Conservation (phyloP, 1,284 basidiomycete species). For the Leccinum pachyderme region DNA sequence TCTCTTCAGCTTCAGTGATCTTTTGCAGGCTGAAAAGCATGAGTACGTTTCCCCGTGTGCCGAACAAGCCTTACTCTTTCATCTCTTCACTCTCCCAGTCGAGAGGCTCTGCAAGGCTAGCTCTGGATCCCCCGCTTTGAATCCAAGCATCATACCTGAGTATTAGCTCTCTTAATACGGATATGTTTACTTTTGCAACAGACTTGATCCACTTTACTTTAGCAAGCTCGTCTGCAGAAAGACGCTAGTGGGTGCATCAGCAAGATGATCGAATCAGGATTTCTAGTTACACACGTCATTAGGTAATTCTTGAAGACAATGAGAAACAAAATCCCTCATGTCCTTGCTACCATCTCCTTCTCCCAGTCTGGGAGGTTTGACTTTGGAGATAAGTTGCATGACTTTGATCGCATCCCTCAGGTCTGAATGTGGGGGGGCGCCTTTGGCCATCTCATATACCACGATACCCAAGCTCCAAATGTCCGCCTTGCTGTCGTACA, state of each 20-base stretch:
- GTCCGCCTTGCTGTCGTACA: conserved; percentile 94
- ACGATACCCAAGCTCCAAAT: conserved; percentile 97
- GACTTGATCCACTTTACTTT: conserved; percentile 95
- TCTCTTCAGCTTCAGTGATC: conserved; percentile 34
- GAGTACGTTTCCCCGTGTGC: conserved; percentile 6
- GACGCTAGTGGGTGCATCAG: conserved; percentile 53
- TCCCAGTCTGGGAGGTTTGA: conserved; percentile 77
- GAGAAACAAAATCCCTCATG: conserved; percentile 87
- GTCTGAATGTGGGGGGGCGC: conserved; percentile 88
- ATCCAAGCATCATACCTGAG: conserved; percentile 75
- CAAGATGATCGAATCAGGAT: background rate
- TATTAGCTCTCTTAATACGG: conserved; percentile 83
- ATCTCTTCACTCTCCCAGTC: conserved; percentile 69
- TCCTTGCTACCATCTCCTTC: conserved; percentile 81
- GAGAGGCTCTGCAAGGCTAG: conserved; percentile 73
- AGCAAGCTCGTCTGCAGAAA: conserved; percentile 85
- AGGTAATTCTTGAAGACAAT: conserved; percentile 85
- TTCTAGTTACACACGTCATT: conserved; percentile 54
- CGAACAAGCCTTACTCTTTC: conserved; percentile 41
- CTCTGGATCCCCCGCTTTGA: conserved; percentile 76
- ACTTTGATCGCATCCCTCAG: conserved; percentile 82
- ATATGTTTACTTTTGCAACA: conserved; percentile 65
- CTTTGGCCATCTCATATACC: conserved; percentile 93
- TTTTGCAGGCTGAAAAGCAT: conserved; percentile 33
- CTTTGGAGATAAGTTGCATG: conserved; percentile 87